These are phyloP conservation scores for Fusarium sp. DNA, from an alignment of 2,329 filamentous ascomycete genomes.

Conservation along the genomic window DNA sequence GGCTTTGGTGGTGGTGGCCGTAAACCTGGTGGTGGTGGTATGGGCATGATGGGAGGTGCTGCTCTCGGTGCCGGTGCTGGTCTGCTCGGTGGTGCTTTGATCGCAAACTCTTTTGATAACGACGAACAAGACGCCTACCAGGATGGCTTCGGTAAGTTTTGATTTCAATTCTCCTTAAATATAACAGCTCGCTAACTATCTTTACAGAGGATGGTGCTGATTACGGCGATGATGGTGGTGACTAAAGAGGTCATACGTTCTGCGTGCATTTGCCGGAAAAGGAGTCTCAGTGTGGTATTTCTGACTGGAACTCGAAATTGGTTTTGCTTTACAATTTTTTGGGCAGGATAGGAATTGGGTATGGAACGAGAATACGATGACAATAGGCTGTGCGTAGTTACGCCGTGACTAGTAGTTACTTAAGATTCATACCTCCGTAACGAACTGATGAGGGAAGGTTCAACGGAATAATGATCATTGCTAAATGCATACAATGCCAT, in stretches of 20 bases:
- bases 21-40: constrained; percentile 53
- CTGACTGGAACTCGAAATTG: neutral
- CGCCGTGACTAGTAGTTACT: neutral
- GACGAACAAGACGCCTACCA: constrained; percentile 66
- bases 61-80: constrained; percentile 85
- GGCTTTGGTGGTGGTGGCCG: constrained; percentile 43
- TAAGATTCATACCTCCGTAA: neutral
- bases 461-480: neutral
- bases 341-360: neutral
- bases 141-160: constrained; percentile 53
- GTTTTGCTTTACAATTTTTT: constrained; percentile 12
- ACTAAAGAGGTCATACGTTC: constrained; percentile 5
- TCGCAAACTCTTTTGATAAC: constrained; percentile 74
- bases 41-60: constrained; percentile 78
- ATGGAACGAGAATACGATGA: neutral
- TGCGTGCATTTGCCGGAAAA: neutral
- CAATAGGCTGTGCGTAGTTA: neutral
- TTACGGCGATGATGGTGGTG: constrained; percentile 41
- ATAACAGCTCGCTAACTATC: constrained; percentile 22
- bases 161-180: neutral
- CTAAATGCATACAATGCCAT: neutral
- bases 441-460: neutral
- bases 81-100: constrained; percentile 78
- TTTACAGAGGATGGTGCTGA: constrained; percentile 46
- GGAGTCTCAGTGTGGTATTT: neutral